Percentiles rank a stretch among this genome's conserved stretches.
phyloP scores from a whole-genome alignment of 2,329 filamentous ascomycete species.

The Apiospora hydei region DNA sequence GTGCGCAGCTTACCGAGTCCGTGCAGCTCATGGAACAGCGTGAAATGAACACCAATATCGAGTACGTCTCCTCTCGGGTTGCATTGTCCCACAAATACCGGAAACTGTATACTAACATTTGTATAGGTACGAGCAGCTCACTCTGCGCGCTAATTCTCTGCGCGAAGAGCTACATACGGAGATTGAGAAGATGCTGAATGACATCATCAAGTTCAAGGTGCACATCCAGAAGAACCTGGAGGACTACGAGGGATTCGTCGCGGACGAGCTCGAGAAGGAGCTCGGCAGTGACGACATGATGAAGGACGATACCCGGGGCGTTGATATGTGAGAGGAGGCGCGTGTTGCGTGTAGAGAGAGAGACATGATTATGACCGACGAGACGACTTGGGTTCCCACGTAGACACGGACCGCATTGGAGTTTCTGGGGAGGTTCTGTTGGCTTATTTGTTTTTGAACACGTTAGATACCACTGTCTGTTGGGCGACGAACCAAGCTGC shows the following conservation, averaged over 20 bases:
- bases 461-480: slow-evolving; percentile 18
- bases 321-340: neutral
- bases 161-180: slow-evolving; percentile 98
- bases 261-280: slow-evolving; percentile 90
- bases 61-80: slow-evolving; percentile 63
- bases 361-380: slow-evolving; percentile 12
- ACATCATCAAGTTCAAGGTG: slow-evolving; percentile 98
- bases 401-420: slow-evolving; percentile 17
- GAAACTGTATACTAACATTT: slow-evolving; percentile 21
- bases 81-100: neutral
- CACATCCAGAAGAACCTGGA: slow-evolving; percentile 92
- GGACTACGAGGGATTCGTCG: slow-evolving; percentile 92
- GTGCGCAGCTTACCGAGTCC: slow-evolving; percentile 80
- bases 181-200: slow-evolving; percentile 93
- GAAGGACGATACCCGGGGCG: slow-evolving; percentile 8
- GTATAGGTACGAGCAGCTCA: slow-evolving; percentile 85
- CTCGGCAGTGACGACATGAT: slow-evolving; percentile 68
- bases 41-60: slow-evolving; percentile 96
- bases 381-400: slow-evolving; percentile 18
- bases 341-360: slow-evolving; percentile 1
- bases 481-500: slow-evolving; percentile 11
- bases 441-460: slow-evolving; percentile 20
- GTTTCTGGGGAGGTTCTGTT: slow-evolving; percentile 16
- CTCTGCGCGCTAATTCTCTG: slow-evolving; percentile 80
- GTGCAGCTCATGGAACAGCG: slow-evolving; percentile 92